Evolutionary conservation across 192 early-diverging fungal genomes (phyloP), one percentile per base, ranked within the genome.

Genomic region (Backusella psychrophila): DNA sequence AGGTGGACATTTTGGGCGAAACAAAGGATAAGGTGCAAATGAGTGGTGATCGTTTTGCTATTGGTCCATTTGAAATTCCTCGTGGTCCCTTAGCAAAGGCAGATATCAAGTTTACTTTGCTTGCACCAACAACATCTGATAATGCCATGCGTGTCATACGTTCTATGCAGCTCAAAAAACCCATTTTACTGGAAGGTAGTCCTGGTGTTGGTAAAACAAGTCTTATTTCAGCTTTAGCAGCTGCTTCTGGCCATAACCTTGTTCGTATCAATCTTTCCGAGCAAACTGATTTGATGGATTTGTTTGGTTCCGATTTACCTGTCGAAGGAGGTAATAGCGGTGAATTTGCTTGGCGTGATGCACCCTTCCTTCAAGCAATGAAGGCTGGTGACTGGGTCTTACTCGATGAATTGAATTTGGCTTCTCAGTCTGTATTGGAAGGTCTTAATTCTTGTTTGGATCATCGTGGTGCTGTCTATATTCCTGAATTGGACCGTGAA

Each of bases 401-500:
- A 29, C 84, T 99, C 19, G 98, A 99, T 82, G 98, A 99, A 78
- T 89, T 98, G 72, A 99, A 99, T 80, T 86, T 99, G 78, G 98
- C 98, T n/a, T 95, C 94, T 31, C 98, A 99, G 84, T 94, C 95
- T 79, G 98, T 99, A 2, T 87, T 99, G 29, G 98, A 99, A 88
- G 98, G 98, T 78, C 90, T 99, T 74, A 99, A 99, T 83, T 95
- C 98, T 31, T 98, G 97, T 82, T 87, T 99, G 26, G 98, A 99
- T 87, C 97, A 99, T 80, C 94, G 98, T 75, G 96, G 93, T 26
- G 85, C 94, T 9, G 96, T 97, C 4, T 99, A 97, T 80, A 95
- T 99, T 31, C 94, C 97, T 12, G 98, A 99, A 83, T 90, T 99
- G 38, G 96, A 98, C 73, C 86, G 91, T 46, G 88, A 92, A 65